Evolutionary conservation across 1,284 basidiomycete genomes (phyloP).

Genomic region (Sanghuangporus baumii): DNA sequence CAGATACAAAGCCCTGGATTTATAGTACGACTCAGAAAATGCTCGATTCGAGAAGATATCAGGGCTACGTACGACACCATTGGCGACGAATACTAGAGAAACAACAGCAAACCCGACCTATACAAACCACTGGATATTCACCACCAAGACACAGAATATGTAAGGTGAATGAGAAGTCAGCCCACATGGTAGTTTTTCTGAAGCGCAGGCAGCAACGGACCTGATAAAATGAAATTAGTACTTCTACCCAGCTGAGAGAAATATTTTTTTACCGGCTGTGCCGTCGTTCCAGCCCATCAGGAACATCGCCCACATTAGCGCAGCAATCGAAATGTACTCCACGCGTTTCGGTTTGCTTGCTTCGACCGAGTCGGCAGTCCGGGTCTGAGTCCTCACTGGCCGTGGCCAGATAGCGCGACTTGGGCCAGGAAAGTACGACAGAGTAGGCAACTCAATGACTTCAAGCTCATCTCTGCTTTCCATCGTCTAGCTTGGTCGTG

Average conservation of each 20-base stretch:
- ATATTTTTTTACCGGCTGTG: background rate
- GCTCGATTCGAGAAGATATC: background rate
- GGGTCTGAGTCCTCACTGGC: too few species aligned
- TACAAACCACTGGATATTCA: background rate
- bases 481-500: background rate
- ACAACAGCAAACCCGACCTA: conserved; percentile 41
- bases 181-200: conserved; percentile 42
- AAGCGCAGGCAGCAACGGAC: conserved; percentile 13
- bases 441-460: background rate
- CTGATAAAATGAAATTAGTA: background rate
- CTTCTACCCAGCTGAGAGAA: background rate
- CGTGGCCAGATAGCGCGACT: background rate
- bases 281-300: conserved; percentile 16
- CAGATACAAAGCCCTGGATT: conserved; percentile 41
- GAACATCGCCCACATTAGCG: conserved; percentile 28
- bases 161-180: background rate
- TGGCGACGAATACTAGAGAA: conserved; percentile 51
- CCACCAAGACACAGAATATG: background rate
- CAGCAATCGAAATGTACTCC: conserved; percentile 22
- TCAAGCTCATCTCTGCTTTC: background rate
- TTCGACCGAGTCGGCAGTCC: background rate
- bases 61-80: conserved; percentile 37
- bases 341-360: background rate
- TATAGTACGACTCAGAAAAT: background rate
- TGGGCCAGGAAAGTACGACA: background rate